Evolutionary conservation across 2,329 filamentous ascomycete genomes (phyloP).

Genomic region (Aureobasidium sp.): DNA sequence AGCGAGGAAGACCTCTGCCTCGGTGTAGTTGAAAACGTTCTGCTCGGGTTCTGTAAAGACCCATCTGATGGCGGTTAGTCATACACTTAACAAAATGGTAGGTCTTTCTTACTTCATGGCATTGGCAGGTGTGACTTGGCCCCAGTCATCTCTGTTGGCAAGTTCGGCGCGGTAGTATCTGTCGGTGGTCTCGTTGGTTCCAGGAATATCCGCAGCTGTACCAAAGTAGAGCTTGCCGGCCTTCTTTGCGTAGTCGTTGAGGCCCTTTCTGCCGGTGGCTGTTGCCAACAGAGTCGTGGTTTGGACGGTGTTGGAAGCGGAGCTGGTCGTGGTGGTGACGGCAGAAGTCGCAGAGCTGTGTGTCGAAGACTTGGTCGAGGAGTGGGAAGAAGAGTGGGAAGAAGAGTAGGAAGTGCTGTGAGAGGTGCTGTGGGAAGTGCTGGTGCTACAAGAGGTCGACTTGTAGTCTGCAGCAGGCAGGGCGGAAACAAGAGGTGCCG

Average conservation of each 20-base stretch:
- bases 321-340: conserved; percentile 2
- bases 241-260: conserved; percentile 49
- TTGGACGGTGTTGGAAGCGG: conserved; percentile 6
- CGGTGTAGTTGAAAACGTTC: conserved; percentile 51
- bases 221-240: conserved; percentile 50
- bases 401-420: not conserved
- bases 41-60: conserved; percentile 53
- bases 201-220: conserved; percentile 52
- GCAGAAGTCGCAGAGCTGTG: not conserved
- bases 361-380: not conserved
- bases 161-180: conserved; percentile 50
- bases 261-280: conserved; percentile 22
- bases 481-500: conserved; percentile 7
- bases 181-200: conserved; percentile 43
- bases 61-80: conserved; percentile 37
- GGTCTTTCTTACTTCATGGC: conserved; percentile 40
- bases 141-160: conserved; percentile 52
- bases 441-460: conserved; percentile 11
- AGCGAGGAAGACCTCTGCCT: conserved; percentile 45
- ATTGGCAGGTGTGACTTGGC: conserved; percentile 59
- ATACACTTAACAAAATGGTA: not conserved
- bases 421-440: conserved; percentile 5
- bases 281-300: conserved; percentile 10
- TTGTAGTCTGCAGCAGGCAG: conserved; percentile 11
- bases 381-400: not conserved